A percentile compares a stretch with the other conserved stretches of the same genome.
Evolutionary conservation across 352 stramenopile species (phyloP).

Genomic region (Phytophthora citricola): DNA sequence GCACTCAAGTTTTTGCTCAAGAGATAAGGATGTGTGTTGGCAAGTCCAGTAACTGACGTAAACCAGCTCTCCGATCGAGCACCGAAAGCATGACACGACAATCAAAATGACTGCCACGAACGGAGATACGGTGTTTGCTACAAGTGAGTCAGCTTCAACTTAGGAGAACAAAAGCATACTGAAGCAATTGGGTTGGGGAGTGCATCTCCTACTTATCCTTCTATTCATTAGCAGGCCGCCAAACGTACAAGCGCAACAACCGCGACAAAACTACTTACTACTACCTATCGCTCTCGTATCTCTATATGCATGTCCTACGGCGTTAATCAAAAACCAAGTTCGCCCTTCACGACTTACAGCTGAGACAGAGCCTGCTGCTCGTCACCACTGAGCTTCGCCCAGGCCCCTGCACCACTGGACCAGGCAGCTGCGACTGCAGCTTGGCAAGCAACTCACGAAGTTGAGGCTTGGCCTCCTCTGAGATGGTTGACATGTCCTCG

Average conservation of each 20-base stretch:
- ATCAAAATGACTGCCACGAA: background rate
- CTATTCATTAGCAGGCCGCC: conserved; percentile 31
- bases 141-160: conserved; percentile 29
- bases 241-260: conserved; percentile 1
- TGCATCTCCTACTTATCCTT: conserved; percentile 26
- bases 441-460: conserved; percentile 67
- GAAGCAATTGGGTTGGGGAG: conserved; percentile 1
- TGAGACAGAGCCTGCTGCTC: conserved; percentile 77
- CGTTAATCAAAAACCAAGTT: conserved; percentile 36
- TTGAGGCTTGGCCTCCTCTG: conserved; percentile 62
- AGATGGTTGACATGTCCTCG: conserved; percentile 76
- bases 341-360: conserved; percentile 41
- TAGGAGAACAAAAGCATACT: conserved; percentile 7
- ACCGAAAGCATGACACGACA: conserved; percentile 9
- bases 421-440: conserved; percentile 73
- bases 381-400: conserved; percentile 69
- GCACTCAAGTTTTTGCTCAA: conserved; percentile 79
- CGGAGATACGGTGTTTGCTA: conserved; percentile 7
- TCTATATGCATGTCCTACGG: conserved; percentile 40
- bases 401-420: conserved; percentile 70
- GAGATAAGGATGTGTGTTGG: conserved; percentile 47
- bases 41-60: conserved; percentile 19
- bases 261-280: conserved; percentile 39
- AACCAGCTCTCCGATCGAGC: conserved; percentile 11
- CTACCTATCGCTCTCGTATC: conserved; percentile 30